Percentiles rank a stretch among this genome's conserved stretches.
Conservation (phyloP, 2,329 filamentous ascomycete genomes). For the Apiospora koreana region DNA sequence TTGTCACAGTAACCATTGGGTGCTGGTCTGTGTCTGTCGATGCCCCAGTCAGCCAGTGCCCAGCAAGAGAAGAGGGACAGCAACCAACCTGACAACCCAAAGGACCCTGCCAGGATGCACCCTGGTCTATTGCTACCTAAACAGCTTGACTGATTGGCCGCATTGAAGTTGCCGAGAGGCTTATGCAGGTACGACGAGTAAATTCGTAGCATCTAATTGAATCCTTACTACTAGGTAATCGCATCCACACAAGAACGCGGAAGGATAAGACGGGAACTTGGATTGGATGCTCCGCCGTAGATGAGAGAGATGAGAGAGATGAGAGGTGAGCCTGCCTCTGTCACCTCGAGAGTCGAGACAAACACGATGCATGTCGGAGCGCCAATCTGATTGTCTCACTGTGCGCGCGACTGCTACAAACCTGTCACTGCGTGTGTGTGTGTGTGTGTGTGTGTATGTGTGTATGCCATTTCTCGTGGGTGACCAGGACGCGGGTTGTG, state of each 20-base stretch:
- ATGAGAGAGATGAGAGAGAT: too few species aligned
- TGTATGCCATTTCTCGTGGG: not conserved
- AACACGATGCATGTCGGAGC: not conserved
- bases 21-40: too few species aligned
- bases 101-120: not conserved
- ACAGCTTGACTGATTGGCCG: not conserved
- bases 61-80: too few species aligned
- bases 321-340: too few species aligned
- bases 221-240: not conserved
- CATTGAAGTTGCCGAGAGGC: not conserved
- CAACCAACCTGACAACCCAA: too few species aligned
- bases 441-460: too few species aligned
- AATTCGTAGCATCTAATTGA: too few species aligned
- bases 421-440: not conserved
- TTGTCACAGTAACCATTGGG: not conserved
- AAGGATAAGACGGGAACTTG: not conserved
- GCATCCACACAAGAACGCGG: not conserved
- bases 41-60: too few species aligned
- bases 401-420: not conserved
- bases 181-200: conserved; percentile 1
- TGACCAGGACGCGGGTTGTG: too few species aligned
- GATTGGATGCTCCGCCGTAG: not conserved
- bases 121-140: not conserved
- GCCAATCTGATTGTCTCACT: not conserved
- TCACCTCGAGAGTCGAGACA: too few species aligned